Percentiles rank a stretch among this genome's conserved stretches.
phyloP scores from a whole-genome alignment of 805 yeast genomes.

The Metschnikowia vanudenii region DNA sequence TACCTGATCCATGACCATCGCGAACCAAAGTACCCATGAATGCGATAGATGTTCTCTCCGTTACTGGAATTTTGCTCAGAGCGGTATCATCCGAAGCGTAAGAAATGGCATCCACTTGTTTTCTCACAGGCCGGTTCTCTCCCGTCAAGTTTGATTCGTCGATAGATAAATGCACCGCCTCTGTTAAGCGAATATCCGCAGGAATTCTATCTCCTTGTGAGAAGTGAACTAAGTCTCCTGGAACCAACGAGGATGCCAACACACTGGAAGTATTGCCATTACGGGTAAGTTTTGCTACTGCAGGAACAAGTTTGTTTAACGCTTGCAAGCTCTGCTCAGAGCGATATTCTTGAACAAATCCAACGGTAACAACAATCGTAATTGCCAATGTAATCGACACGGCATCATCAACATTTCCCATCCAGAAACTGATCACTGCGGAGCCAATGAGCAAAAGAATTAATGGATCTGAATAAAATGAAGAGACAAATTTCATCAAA shows the following conservation, averaged over 20 bases:
- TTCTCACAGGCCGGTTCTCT: conserved; percentile 84
- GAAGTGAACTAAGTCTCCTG: conserved; percentile 92
- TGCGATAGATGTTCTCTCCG: conserved; percentile 76
- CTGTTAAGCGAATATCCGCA: conserved; percentile 83
- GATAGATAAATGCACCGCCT: conserved; percentile 74
- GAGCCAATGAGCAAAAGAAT: conserved; percentile 86
- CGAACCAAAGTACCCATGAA: conserved; percentile 97
- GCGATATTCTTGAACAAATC: conserved; percentile 95
- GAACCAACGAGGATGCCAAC: conserved; percentile 83
- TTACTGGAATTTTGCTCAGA: conserved; percentile 49
- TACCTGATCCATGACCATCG: conserved; percentile 92
- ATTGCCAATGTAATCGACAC: conserved; percentile 91
- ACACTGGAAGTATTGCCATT: conserved; percentile 76
- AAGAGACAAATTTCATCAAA: conserved; percentile 67
- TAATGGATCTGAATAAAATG: conserved; percentile 88
- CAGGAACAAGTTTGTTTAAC: conserved; percentile 88
- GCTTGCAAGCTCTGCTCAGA: conserved; percentile 95
- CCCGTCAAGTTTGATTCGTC: conserved; percentile 97
- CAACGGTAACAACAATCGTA: conserved; percentile 90
- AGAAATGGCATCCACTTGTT: conserved; percentile 48
- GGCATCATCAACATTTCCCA: conserved; percentile 98
- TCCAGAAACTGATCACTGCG: conserved; percentile 77
- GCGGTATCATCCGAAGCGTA: conserved; percentile 12
- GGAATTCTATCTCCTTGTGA: conserved; percentile 94
- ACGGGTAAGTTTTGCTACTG: conserved; percentile 90